Percentiles rank a stretch among this genome's conserved stretches.
Conservation (phyloP, 2,329 filamentous ascomycete genomes). For the Metarhizium rileyi region DNA sequence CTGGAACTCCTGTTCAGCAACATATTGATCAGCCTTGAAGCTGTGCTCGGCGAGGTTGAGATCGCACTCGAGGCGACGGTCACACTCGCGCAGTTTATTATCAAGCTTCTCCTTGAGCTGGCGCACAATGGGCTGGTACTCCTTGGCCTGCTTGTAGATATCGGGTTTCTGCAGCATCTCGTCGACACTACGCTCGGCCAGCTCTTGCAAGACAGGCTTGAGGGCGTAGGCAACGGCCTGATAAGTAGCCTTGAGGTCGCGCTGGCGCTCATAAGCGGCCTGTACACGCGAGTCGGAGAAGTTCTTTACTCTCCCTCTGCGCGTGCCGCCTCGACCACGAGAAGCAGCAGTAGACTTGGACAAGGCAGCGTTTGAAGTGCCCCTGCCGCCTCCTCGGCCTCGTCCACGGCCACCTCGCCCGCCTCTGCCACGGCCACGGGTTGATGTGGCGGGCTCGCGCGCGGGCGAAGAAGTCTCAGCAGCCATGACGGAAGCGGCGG, state of each 20-base stretch:
- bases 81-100: conserved; percentile 20
- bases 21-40: conserved; percentile 22
- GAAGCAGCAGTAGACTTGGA: conserved; percentile 26
- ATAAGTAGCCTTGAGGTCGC: conserved; percentile 56
- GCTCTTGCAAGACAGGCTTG: conserved; percentile 55
- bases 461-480: conserved; percentile 28
- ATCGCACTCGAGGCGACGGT: conserved; percentile 24
- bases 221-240: conserved; percentile 51
- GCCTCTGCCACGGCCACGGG: conserved; percentile 26
- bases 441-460: conserved; percentile 21
- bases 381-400: conserved; percentile 18
- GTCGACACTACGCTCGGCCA: conserved; percentile 51
- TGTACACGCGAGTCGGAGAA: conserved; percentile 45
- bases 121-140: conserved; percentile 40
- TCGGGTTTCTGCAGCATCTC: conserved; percentile 44
- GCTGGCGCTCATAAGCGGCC: conserved; percentile 52
- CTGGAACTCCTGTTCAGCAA: conserved; percentile 25
- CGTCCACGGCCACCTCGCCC: conserved; percentile 9
- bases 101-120: conserved; percentile 33
- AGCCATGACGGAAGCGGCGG: conserved; percentile 22
- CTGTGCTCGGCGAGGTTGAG: conserved; percentile 29
- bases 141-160: conserved; percentile 41
- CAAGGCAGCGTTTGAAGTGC: conserved; percentile 19
- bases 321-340: conserved; percentile 26
- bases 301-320: conserved; percentile 45